Evolutionary conservation across 2,329 filamentous ascomycete genomes (phyloP).

Genomic region (Fusarium succisae): DNA sequence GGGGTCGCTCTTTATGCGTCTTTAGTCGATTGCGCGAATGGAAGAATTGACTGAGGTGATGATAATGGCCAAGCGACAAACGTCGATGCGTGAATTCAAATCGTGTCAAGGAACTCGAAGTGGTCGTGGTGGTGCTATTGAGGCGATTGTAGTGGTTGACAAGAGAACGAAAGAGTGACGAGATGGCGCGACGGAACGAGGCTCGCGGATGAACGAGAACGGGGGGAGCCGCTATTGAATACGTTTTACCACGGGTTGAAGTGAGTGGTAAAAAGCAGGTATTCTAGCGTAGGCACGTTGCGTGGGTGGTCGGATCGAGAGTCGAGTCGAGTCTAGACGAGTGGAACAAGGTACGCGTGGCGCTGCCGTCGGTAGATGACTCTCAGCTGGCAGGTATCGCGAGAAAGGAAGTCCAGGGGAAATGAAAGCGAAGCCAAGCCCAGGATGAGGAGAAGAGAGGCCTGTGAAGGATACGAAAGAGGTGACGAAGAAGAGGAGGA

Average conservation of each 20-base stretch:
- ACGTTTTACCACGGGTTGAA: neutral
- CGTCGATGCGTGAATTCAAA: neutral
- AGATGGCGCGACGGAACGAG: constrained; percentile 1
- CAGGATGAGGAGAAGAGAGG: neutral
- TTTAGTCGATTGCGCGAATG: constrained; percentile 7
- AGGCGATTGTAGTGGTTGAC: neutral
- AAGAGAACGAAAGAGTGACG: constrained; percentile 2
- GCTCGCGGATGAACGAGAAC: neutral
- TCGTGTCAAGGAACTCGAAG: neutral
- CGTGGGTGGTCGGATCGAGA: constrained; percentile 17
- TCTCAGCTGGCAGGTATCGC: neutral
- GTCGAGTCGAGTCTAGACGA: constrained; percentile 15
- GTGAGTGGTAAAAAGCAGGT: constrained; percentile 15
- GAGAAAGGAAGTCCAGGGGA: neutral
- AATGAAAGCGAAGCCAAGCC: neutral
- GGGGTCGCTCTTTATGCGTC: constrained; percentile 11
- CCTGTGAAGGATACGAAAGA: neutral
- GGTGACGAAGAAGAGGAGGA: neutral
- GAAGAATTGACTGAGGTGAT: neutral
- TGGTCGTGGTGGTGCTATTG: neutral
- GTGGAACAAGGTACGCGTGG: constrained; percentile 25
- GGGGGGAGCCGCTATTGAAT: constrained; percentile 13
- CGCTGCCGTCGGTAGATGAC: constrained; percentile 7
- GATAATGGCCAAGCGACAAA: neutral
- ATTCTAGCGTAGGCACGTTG: constrained; percentile 4